Conservation (phyloP, 2,329 filamentous ascomycete species). For the Huntiella omanensis region DNA sequence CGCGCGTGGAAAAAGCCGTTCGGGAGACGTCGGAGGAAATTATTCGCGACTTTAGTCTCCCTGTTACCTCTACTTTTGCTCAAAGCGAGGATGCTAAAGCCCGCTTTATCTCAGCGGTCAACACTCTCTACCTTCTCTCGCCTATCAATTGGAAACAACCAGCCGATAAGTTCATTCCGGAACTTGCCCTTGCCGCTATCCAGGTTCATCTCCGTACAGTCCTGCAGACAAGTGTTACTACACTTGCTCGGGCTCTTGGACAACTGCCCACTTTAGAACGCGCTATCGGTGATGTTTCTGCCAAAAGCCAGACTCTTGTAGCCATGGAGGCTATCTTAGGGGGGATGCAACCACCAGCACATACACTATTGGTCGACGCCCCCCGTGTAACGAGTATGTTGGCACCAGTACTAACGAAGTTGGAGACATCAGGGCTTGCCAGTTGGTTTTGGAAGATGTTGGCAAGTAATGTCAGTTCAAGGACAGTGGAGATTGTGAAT, state of each 20-base stretch:
- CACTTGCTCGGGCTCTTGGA: conserved; percentile 55
- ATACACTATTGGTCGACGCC: conserved; percentile 39
- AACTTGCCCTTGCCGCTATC: conserved; percentile 54
- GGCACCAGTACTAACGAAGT: conserved; percentile 40
- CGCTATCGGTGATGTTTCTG: conserved; percentile 62
- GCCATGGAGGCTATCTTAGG: conserved; percentile 65
- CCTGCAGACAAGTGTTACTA: conserved; percentile 58
- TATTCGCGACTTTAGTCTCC: conserved; percentile 64
- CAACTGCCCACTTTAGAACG: conserved; percentile 68
- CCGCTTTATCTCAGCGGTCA: conserved; percentile 53
- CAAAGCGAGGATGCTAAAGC: conserved; percentile 58
- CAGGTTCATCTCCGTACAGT: conserved; percentile 69
- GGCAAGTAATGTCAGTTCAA: conserved; percentile 53
- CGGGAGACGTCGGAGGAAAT: conserved; percentile 57
- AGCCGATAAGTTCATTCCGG: conserved; percentile 39
- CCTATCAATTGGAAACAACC: conserved; percentile 25
- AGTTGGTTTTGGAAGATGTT: conserved; percentile 90
- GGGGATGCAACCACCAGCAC: conserved; percentile 44
- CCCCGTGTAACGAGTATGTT: neutral
- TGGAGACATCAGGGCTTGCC: conserved; percentile 73
- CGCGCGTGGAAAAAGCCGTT: conserved; percentile 56
- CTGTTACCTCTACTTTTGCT: conserved; percentile 35
- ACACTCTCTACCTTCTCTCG: conserved; percentile 66
- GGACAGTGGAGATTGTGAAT: conserved; percentile 69
- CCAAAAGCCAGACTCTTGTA: conserved; percentile 79